A percentile compares a stretch with the other conserved stretches of the same genome.
These are phyloP conservation scores for Trichoderma parareesei DNA, from an alignment of 495 filamentous ascomycete genomes.

Conservation along the genomic window DNA sequence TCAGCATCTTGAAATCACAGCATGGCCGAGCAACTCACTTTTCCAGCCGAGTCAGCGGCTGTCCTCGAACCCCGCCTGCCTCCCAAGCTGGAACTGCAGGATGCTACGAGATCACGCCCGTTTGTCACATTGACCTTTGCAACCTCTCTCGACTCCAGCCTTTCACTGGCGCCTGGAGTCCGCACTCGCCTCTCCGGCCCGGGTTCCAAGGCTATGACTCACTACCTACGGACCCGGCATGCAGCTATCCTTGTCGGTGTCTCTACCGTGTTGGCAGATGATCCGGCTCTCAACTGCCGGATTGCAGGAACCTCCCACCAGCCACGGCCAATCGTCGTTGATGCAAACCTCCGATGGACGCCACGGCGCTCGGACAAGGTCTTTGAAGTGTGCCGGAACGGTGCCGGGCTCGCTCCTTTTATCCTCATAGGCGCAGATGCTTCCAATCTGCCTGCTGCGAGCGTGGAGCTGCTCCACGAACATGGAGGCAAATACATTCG, in stretches of 20 bases:
- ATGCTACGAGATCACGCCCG: slow-evolving; percentile 13
- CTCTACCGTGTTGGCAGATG: slow-evolving; percentile 74
- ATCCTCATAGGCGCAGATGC: slow-evolving; percentile 42
- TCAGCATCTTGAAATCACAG: background rate
- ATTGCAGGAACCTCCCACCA: slow-evolving; percentile 43
- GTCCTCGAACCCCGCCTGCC: slow-evolving; percentile 8
- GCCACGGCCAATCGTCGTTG: slow-evolving; percentile 69
- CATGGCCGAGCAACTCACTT: slow-evolving; percentile 11
- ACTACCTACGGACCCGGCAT: slow-evolving; percentile 75
- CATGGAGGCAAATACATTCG: slow-evolving; percentile 30
- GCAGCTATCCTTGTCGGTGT: slow-evolving; percentile 80
- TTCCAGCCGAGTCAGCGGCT: background rate
- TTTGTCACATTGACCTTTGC: slow-evolving; percentile 75
- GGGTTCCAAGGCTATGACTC: slow-evolving; percentile 81
- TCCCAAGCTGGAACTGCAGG: background rate
- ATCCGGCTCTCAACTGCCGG: slow-evolving; percentile 76
- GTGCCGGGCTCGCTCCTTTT: slow-evolving; percentile 64
- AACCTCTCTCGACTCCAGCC: slow-evolving; percentile 73
- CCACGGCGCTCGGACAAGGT: slow-evolving; percentile 52
- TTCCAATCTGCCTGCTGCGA: slow-evolving; percentile 14
- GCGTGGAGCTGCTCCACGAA: slow-evolving; percentile 22
- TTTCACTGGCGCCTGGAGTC: slow-evolving; percentile 65
- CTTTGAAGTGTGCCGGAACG: slow-evolving; percentile 52
- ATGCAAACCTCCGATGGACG: slow-evolving; percentile 63
- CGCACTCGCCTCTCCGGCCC: slow-evolving; percentile 75